Evolutionary conservation across 768 basidiomycete genomes (phyloP).

Genomic region (Panaeolus cyanescens): DNA sequence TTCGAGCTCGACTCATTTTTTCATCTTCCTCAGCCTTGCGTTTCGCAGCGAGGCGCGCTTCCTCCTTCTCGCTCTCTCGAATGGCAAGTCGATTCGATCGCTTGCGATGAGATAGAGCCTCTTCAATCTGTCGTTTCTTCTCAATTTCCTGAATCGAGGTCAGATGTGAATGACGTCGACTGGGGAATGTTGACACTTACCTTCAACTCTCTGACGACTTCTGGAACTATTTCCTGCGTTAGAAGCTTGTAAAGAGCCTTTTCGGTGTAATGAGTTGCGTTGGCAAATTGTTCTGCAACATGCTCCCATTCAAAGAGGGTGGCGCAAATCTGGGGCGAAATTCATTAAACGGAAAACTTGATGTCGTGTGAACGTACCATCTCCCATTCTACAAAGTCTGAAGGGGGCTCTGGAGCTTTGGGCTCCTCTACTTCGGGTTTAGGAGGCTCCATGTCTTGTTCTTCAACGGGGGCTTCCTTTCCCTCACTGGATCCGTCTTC

Average conservation of each 20-base stretch:
- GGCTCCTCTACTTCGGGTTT: constrained; percentile 18
- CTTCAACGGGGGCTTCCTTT: constrained; percentile 9
- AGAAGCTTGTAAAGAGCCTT: constrained; percentile 75
- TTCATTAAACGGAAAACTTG: not conserved
- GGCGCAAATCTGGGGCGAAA: constrained; percentile 65
- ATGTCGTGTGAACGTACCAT: constrained; percentile 54
- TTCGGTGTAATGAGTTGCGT: constrained; percentile 78
- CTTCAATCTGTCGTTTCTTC: constrained; percentile 63
- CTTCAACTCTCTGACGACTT: constrained; percentile 65
- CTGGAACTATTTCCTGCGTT: constrained; percentile 65
- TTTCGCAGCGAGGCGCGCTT: constrained; percentile 60
- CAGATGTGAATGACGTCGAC: not conserved
- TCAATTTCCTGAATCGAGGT: constrained; percentile 54
- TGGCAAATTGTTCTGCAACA: constrained; percentile 73
- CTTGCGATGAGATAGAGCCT: constrained; percentile 82
- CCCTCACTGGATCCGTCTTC: constrained; percentile 11
- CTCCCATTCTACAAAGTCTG: constrained; percentile 87
- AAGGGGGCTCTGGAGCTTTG: constrained; percentile 29
- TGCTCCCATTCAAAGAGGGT: constrained; percentile 86
- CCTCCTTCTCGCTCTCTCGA: constrained; percentile 79
- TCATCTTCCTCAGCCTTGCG: constrained; percentile 68
- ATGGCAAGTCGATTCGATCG: constrained; percentile 87
- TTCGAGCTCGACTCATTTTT: constrained; percentile 61
- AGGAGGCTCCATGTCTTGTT: constrained; percentile 9
- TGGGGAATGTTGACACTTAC: constrained; percentile 37